These are phyloP conservation scores for Prototheca stagnorum DNA, from an alignment of 163 green algal genomes.

Conservation along the genomic window DNA sequence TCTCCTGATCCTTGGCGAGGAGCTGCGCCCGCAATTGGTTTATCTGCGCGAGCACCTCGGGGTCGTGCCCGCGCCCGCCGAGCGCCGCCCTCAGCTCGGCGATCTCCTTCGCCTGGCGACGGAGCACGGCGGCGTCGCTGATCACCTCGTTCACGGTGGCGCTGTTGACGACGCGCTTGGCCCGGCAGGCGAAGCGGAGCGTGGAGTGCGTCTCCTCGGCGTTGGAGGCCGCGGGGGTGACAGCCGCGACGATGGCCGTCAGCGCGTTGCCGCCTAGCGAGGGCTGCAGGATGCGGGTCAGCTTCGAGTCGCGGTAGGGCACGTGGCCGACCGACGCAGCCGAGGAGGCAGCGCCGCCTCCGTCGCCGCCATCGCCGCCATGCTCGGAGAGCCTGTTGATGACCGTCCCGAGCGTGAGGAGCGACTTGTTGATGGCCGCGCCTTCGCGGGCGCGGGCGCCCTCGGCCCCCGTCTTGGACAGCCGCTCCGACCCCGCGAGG, in stretches of 20 bases:
- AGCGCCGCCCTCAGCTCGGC: conserved; percentile 62
- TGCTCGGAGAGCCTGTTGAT: conserved; percentile 94
- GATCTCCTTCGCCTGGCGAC: conserved; percentile 83
- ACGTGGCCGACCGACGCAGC: too few relatives aligned
- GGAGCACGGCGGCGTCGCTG: conserved; percentile 71
- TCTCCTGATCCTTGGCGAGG: conserved; percentile 68
- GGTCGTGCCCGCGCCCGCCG: conserved; percentile 25
- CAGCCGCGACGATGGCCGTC: conserved; percentile 82
- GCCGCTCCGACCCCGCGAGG: conserved; percentile 73
- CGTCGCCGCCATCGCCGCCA: conserved; percentile 4
- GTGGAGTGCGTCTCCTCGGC: conserved; percentile 84
- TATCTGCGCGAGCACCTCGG: conserved; percentile 44
- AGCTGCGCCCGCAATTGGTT: conserved; percentile 50
- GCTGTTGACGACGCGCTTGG: conserved; percentile 92
- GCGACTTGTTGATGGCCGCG: conserved; percentile 89
- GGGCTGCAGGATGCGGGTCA: conserved; percentile 88
- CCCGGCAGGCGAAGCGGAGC: conserved; percentile 79
- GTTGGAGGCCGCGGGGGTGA: conserved; percentile 68
- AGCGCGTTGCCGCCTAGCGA: conserved; percentile 88
- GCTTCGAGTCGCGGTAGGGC: conserved; percentile 87
- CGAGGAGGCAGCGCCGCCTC: too few relatives aligned
- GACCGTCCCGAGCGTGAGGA: conserved; percentile 87
- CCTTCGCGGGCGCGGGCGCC: conserved; percentile 89
- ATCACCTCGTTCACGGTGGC: conserved; percentile 87
- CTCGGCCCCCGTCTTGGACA: conserved; percentile 82